phyloP scores from a whole-genome alignment of 768 basidiomycete species.

The Mycena polygramma region DNA sequence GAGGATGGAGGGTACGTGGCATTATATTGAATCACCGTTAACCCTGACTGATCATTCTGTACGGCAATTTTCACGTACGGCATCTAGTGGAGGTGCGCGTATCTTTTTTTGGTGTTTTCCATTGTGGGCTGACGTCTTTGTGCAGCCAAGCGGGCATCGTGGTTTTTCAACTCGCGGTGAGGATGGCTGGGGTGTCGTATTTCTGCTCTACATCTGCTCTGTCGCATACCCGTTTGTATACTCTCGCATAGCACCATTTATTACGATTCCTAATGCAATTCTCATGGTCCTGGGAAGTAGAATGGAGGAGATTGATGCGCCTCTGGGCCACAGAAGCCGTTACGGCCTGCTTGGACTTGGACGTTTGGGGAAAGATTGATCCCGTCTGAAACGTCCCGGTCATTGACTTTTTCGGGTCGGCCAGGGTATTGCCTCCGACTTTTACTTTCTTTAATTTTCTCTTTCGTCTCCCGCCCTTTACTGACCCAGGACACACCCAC shows the following conservation, averaged over 20 bases:
- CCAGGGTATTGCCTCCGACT: slow-evolving; percentile 33
- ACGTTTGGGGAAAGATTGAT: slow-evolving; percentile 23
- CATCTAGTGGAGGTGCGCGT: slow-evolving; percentile 55
- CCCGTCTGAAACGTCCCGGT: slow-evolving; percentile 10
- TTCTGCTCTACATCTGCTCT: slow-evolving; percentile 37
- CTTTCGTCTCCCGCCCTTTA: slow-evolving; percentile 25
- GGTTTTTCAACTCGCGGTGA: slow-evolving; percentile 92
- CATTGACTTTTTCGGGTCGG: slow-evolving; percentile 18
- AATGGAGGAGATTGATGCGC: slow-evolving; percentile 17
- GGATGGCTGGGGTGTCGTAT: slow-evolving; percentile 27
- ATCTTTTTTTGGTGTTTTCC: slow-evolving; percentile 39
- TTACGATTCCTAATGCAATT: slow-evolving; percentile 32
- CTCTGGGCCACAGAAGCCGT: neutral
- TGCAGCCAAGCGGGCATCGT: slow-evolving; percentile 90
- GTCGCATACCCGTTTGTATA: slow-evolving; percentile 45
- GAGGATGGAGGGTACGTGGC: slow-evolving; percentile 79
- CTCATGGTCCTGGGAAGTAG: slow-evolving; percentile 31
- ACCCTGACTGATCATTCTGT: slow-evolving; percentile 41
- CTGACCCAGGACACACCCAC: slow-evolving; percentile 40
- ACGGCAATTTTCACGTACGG: slow-evolving; percentile 17
- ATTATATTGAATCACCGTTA: slow-evolving; percentile 36
- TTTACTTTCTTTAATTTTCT: slow-evolving; percentile 47
- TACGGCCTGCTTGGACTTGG: slow-evolving; percentile 1
- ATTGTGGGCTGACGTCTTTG: slow-evolving; percentile 37
- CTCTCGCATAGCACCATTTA: slow-evolving; percentile 42